Percentiles rank a stretch among this genome's conserved stretches.
These are phyloP conservation scores for Chlorociboria aeruginascens DNA, from an alignment of 495 filamentous ascomycete species.

Conservation along the genomic window DNA sequence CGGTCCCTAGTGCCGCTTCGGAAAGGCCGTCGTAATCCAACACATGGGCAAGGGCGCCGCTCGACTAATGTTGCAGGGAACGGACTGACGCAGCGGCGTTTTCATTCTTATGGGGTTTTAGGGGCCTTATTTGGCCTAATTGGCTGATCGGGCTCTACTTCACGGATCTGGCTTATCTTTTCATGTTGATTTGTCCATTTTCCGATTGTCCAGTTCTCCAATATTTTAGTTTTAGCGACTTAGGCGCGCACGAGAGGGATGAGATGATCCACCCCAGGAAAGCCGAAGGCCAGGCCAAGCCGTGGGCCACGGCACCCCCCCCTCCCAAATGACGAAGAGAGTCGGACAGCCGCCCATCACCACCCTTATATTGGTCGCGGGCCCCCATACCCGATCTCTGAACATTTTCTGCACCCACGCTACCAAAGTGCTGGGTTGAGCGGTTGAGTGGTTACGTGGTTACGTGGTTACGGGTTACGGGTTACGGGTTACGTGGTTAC, in stretches of 20 bases:
- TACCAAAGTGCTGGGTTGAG: constrained; percentile 13
- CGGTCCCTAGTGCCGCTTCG: no score
- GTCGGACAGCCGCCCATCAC: constrained; percentile 11
- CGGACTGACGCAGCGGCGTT: no score
- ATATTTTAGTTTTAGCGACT: constrained; percentile 9
- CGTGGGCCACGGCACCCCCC: constrained; percentile 4
- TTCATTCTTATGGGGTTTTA: no score
- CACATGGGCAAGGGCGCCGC: background rate
- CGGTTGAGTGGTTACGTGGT: no score
- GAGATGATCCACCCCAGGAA: constrained; percentile 8
- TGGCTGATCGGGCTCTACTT: no score
- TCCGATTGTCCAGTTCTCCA: no score
- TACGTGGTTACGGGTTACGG: no score
- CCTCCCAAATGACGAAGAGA: constrained; percentile 15
- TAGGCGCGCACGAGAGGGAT: constrained; percentile 14
- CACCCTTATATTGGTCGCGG: constrained; percentile 12
- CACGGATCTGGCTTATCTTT: no score
- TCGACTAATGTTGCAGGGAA: background rate
- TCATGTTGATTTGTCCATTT: no score
- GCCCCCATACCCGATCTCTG: constrained; percentile 11
- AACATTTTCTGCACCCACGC: constrained; percentile 10
- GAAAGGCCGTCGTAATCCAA: background rate
- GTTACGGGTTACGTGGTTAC: no score
- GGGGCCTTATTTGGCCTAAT: no score
- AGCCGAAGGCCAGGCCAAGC: background rate